A percentile compares a stretch with the other conserved stretches of the same genome.
Evolutionary conservation across 225 moss, liverwort and hornwort genomes (phyloP).

Genomic region (Sphagnum contortum): DNA sequence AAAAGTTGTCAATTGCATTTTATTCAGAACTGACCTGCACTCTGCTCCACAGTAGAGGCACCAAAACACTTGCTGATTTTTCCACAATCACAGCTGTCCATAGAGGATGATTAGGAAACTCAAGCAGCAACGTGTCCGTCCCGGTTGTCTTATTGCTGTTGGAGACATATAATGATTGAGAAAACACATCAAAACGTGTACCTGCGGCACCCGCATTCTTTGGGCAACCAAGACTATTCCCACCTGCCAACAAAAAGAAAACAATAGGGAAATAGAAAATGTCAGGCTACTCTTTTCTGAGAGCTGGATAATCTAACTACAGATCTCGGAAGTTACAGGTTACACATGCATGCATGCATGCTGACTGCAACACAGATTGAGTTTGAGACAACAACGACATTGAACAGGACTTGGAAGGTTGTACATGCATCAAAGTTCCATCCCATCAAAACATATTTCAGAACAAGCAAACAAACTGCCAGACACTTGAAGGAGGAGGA

Average conservation of each 20-base stretch:
- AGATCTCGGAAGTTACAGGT: too few species aligned
- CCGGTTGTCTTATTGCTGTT: slow-evolving; percentile 64
- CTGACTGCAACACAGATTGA: too few species aligned
- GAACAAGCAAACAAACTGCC: too few species aligned
- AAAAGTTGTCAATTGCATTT: too few species aligned
- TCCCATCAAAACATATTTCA: too few species aligned
- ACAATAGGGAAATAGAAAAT: not conserved
- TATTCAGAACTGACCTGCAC: slow-evolving; percentile 55
- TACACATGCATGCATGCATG: too few species aligned
- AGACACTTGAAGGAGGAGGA: not conserved
- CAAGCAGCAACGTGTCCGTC: slow-evolving; percentile 79
- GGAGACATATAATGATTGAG: slow-evolving; percentile 71
- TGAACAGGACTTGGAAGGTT: too few species aligned
- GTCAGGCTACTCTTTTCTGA: not conserved
- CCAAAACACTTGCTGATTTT: slow-evolving; percentile 68
- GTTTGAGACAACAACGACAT: too few species aligned
- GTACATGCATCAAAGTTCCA: too few species aligned
- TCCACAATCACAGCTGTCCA: slow-evolving; percentile 81
- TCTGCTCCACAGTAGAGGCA: slow-evolving; percentile 90
- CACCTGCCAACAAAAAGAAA: slow-evolving; percentile 38
- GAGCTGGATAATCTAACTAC: too few species aligned
- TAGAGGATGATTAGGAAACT: slow-evolving; percentile 82
- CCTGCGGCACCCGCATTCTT: slow-evolving; percentile 82
- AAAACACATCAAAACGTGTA: slow-evolving; percentile 67
- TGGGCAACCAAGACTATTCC: slow-evolving; percentile 65